phyloP scores from a whole-genome alignment of 352 stramenopile species.

The Globisporangium barbulae region DNA sequence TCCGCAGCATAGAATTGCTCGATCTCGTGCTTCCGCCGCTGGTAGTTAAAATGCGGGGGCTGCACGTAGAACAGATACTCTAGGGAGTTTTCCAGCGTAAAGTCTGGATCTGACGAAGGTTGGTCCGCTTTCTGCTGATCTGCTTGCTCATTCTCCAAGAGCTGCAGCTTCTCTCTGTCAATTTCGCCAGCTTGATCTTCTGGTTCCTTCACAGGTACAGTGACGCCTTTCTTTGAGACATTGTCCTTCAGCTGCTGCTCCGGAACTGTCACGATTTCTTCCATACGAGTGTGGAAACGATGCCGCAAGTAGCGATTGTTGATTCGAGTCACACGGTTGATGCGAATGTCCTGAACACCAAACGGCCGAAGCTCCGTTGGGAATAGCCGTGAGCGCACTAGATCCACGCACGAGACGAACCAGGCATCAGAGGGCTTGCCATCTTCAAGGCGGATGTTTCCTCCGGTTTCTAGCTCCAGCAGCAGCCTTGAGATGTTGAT shows the following conservation, averaged over 20 bases:
- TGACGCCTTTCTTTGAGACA: conserved; percentile 77
- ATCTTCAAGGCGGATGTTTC: conserved; percentile 90
- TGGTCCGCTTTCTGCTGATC: not conserved
- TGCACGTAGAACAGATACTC: conserved; percentile 85
- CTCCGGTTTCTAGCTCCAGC: conserved; percentile 88
- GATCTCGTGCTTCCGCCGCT: conserved; percentile 26
- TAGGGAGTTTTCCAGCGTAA: conserved; percentile 48
- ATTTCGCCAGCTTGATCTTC: conserved; percentile 8
- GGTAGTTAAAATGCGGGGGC: conserved; percentile 38
- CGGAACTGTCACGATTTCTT: conserved; percentile 62
- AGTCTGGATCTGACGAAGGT: conserved; percentile 20
- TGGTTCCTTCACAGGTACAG: conserved; percentile 34
- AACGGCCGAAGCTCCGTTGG: conserved; percentile 46
- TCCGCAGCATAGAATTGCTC: conserved; percentile 68
- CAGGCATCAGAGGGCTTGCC: conserved; percentile 77
- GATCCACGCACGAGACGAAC: conserved; percentile 80
- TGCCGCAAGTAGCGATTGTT: conserved; percentile 88
- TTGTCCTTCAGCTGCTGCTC: conserved; percentile 72
- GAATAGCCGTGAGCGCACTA: conserved; percentile 75
- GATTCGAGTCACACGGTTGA: conserved; percentile 84
- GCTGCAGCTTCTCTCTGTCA: conserved; percentile 1
- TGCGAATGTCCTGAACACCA: conserved; percentile 59
- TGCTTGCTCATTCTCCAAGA: not conserved
- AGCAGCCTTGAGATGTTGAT: conserved; percentile 79
- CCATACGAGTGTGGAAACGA: conserved; percentile 82